phyloP scores from a whole-genome alignment of 73 alveolate species.

The Paramecium primaurelia region DNA sequence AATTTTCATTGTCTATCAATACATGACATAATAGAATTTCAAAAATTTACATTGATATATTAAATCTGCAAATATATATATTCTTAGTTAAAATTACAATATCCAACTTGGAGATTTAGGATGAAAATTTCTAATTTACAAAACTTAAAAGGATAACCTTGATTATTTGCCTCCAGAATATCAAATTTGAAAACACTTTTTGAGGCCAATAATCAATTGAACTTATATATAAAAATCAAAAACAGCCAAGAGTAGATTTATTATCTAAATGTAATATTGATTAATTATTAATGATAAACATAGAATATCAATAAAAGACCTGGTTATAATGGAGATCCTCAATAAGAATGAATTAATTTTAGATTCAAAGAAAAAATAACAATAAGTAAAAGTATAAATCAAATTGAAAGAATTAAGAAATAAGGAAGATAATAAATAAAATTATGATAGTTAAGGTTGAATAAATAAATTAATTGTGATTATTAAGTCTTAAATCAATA shows the following conservation, averaged over 20 bases:
- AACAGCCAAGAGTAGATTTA: no score
- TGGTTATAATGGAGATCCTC: slow-evolving; percentile 68
- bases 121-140: slow-evolving; percentile 82
- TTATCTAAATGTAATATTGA: no score
- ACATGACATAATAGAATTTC: slow-evolving; percentile 90
- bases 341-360: slow-evolving; percentile 75
- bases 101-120: slow-evolving; percentile 97
- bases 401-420: slow-evolving; percentile 78
- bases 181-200: no score
- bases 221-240: no score
- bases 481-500: background rate
- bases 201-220: slow-evolving; percentile 86
- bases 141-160: no score
- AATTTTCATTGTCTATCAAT: slow-evolving; percentile 81
- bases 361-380: slow-evolving; percentile 85
- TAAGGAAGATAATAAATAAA: background rate
- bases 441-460: background rate
- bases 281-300: background rate
- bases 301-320: slow-evolving; percentile 70
- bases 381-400: slow-evolving; percentile 74
- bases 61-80: slow-evolving; percentile 88
- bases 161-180: no score
- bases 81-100: slow-evolving; percentile 82
- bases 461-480: background rate
- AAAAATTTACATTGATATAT: slow-evolving; percentile 93